Base-by-base conservation (phyloP, 2,329 filamentous ascomycete genomes). In the Neofusicoccum umdonicola region DNA sequence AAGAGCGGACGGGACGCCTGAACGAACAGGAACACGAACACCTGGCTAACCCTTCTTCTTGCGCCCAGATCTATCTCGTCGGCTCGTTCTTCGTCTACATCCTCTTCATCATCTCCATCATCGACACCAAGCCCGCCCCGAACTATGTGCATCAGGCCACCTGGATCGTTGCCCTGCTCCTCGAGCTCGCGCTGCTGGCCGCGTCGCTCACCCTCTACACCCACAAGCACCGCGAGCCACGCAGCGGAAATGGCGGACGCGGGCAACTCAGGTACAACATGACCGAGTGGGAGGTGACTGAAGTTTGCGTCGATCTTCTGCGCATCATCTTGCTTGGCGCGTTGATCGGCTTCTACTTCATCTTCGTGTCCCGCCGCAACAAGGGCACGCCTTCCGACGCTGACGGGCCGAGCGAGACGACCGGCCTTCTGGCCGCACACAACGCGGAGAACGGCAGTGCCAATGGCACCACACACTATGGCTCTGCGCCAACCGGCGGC, bases 31-130 rank as follows among this genome's bases (percentile, higher is more conserved):
- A 35, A 42, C 80, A 63, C 42, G 63, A 65, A 51, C 50, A 61
- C 27, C 41, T 56, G 61, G 52, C 64, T 62, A 31, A 68, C 39
- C 12, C 35, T 47, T 31, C 51, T 52, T 48, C 31, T 52, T 58
- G n/a, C 34, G 41, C 41, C 64, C 72, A 97, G 93, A 89, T 96
- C 73, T 96, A 96, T 77, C 83, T 96, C 68, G 86, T 92, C 64
- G 92, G 90, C 63, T 90, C 91, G 50, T 90, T 93, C 69, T 97
- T 96, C 82, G 87, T 95, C 68, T 95, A 96, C 80, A 85, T 91
- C 57, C 88, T 97, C 69, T 85, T 97, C 69, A 84, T 96, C 69
- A 90, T 97, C 72, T 93, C 93, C 35, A 85, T 98, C 65, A 84
- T 96, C 71, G 93, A 97, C 76, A 90, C 90, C 73, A 88, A 87